Conservation (phyloP, 805 yeast species). For the Blastobotrys peoriensis region DNA sequence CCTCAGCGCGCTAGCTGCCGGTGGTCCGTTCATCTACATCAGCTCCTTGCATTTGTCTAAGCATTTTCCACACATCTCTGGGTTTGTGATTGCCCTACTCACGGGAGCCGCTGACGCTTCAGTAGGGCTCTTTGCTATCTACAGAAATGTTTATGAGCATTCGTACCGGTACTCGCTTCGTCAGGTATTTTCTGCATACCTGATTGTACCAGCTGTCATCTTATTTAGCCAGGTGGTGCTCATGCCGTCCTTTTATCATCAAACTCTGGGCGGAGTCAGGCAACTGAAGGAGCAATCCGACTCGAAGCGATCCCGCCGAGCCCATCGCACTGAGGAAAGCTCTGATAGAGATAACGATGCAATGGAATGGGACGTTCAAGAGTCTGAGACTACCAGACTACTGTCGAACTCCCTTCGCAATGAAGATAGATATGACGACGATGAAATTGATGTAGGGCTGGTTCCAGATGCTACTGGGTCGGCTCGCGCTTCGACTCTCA, state of each 20-base stretch:
- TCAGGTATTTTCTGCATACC: conserved; percentile 59
- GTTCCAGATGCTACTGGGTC: not conserved
- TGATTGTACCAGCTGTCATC: conserved; percentile 74
- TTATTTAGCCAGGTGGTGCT: conserved; percentile 63
- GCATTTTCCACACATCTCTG: conserved; percentile 76
- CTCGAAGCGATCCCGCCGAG: not conserved
- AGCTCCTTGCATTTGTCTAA: conserved; percentile 87
- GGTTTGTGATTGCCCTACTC: conserved; percentile 69
- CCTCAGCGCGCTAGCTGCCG: conserved; percentile 70
- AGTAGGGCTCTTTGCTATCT: conserved; percentile 75
- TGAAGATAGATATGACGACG: conserved; percentile 2
- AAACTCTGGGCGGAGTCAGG: conserved; percentile 44
- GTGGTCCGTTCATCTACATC: conserved; percentile 92
- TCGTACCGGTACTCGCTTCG: conserved; percentile 38
- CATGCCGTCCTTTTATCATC: conserved; percentile 71
- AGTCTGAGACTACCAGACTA: conserved; percentile 19
- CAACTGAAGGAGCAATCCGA: conserved; percentile 29
- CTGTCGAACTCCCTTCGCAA: not conserved
- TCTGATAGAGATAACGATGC: not conserved
- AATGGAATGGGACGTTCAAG: conserved; percentile 29
- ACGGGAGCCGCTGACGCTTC: conserved; percentile 96
- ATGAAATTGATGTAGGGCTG: conserved; percentile 9
- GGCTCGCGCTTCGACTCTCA: conserved; percentile 2
- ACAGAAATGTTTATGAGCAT: conserved; percentile 57
- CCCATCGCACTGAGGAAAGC: no score